Base-by-base conservation (phyloP, 2,329 filamentous ascomycete genomes). In the Fusarium chaquense region DNA sequence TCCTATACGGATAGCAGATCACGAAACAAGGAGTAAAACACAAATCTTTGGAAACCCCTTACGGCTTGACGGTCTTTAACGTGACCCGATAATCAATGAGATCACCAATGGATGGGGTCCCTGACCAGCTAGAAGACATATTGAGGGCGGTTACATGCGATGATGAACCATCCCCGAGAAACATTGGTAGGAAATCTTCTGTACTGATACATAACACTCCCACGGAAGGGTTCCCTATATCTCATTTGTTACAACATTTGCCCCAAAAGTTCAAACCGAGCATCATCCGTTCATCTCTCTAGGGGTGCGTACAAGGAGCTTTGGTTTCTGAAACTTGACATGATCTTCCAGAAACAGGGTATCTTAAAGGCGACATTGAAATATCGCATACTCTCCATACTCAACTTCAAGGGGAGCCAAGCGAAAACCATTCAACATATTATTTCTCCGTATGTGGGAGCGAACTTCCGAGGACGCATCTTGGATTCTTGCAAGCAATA, bases 351-450 rank as follows among this genome's bases (percentile, higher is more conserved):
- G 6, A 33, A n/a, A 33, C 24, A 13, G 16, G 30, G 30, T 35
- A 12, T 22, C 30, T n/a, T 13, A 12, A 50, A 26, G 11, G 6
- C 22, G 26, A 28, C 6, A 38, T 11, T 38, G 8, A 4, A 18
- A 38, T 28, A 36, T 51, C 8, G n/a, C 12, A 7, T 50, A 12
- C 43, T 24, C 30, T 58, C 41, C 18, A 49, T 3, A 35, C n/a
- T 1, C 26, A 36, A 8, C 28, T 46, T 15, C 10, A 44, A 5
- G 15, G 15, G 1, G 41, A 56, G 4, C 43, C 35, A 8, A 40
- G 6, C 15, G 12, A n/a, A 15, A 32, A 58, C 3, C 43, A 61
- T n/a, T 10, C 58, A n/a, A 50, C n/a, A 8, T 58, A 58, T 3
- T 50, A 6, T 1, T 58, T 61, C 9, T 49, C 10, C 9, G 8